A percentile compares a stretch with the other conserved stretches of the same genome.
phyloP scores from a whole-genome alignment of 805 yeast species.

The Tetrapisispora iriomotensis region DNA sequence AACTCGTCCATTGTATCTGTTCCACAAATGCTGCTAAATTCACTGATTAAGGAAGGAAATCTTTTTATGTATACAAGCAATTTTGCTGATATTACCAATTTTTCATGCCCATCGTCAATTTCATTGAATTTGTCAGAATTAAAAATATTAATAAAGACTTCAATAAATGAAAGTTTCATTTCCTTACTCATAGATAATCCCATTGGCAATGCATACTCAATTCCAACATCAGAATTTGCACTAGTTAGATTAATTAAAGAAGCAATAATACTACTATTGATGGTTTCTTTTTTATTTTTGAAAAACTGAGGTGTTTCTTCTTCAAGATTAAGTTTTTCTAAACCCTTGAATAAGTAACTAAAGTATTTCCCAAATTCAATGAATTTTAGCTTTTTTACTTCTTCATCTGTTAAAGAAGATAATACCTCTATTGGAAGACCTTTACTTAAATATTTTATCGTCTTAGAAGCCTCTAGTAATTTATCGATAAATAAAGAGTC shows the following conservation, averaged over 20 bases:
- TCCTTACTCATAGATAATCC: slow-evolving; percentile 59
- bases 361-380: slow-evolving; percentile 63
- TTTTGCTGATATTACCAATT: slow-evolving; percentile 14
- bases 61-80: slow-evolving; percentile 25
- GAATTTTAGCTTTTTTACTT: slow-evolving; percentile 41
- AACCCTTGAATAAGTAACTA: slow-evolving; percentile 41
- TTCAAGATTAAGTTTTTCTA: slow-evolving; percentile 27
- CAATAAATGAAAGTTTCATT: slow-evolving; percentile 60
- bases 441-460: slow-evolving; percentile 44
- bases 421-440: slow-evolving; percentile 48
- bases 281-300: slow-evolving; percentile 41
- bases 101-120: slow-evolving; percentile 18
- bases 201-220: slow-evolving; percentile 62
- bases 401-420: slow-evolving; percentile 41
- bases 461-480: slow-evolving; percentile 48
- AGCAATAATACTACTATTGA: slow-evolving; percentile 51
- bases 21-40: slow-evolving; percentile 53
- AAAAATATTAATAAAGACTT: slow-evolving; percentile 61
- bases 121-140: slow-evolving; percentile 12
- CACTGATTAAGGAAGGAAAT: slow-evolving; percentile 36
- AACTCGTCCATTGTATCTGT: slow-evolving; percentile 56
- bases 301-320: slow-evolving; percentile 27
- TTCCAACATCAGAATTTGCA: slow-evolving; percentile 64
- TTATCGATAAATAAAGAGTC: slow-evolving; percentile 43
- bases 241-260: slow-evolving; percentile 60